These are phyloP conservation scores for Euryodendron excelsum DNA, from an alignment of 148 eudicot genomes.

Conservation along the genomic window DNA sequence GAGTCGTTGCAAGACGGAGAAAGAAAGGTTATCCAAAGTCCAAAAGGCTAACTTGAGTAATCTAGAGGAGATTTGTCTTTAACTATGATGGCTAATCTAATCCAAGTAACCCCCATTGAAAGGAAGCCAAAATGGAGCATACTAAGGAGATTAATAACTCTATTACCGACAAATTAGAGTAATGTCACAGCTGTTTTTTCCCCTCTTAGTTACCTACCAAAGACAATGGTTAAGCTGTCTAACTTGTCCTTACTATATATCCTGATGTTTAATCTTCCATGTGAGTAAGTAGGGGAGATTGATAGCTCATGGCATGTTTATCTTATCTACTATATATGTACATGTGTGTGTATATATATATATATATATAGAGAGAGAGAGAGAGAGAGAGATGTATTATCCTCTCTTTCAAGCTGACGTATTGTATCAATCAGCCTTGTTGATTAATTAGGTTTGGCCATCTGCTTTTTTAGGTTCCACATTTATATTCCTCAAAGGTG, in stretches of 20 bases:
- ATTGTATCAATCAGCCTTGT: background rate
- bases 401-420: background rate
- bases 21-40: background rate
- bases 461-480: conserved; percentile 2
- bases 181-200: background rate
- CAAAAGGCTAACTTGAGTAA: background rate
- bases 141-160: background rate
- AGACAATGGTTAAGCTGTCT: background rate
- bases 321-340: too few relatives aligned
- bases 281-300: background rate
- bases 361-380: too few relatives aligned
- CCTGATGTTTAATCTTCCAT: background rate
- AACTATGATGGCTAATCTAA: too few relatives aligned
- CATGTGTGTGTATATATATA: too few relatives aligned
- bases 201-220: background rate
- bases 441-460: background rate
- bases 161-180: background rate
- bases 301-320: background rate
- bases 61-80: background rate
- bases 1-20: background rate
- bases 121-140: background rate
- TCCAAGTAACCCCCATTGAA: background rate
- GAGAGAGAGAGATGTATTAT: too few relatives aligned
- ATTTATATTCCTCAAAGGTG: background rate
- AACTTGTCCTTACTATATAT: background rate